Base-by-base conservation (phyloP, 345 rosid genomes). In the Rhizophora apiculata region DNA sequence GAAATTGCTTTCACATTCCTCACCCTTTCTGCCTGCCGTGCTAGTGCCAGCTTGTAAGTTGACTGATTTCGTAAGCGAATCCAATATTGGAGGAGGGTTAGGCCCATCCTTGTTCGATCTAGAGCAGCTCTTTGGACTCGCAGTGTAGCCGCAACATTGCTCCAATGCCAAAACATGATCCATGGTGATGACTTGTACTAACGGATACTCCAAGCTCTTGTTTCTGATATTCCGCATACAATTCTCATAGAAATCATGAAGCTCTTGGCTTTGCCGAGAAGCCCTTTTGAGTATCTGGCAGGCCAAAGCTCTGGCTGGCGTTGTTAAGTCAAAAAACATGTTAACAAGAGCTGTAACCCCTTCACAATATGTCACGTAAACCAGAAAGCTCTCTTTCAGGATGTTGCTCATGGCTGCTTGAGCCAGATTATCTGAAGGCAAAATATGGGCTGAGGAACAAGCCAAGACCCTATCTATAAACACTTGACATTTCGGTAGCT, bases 341-440 rank as follows among this genome's bases (percentile, higher is more conserved):
- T 88, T 80, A 34, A 79, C 61, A 13, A 89, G 88, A 55, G 82
- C 74, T 0, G 86, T 81, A 1, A 88, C 63, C 10, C 90, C 87
- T 74, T 88, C 93, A 9, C 79, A 60, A 43, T 80, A 84, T 3
- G 85, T 81, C 27, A 29, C 64, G 80, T 86, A 86, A 19, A 92
- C 96, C 76, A 85, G 93, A 81, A 92, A 89, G 82, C 96, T 92
- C 74, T 92, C 97, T 74, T 85, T 92, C 82, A 92, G 79, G 78
- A 85, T 86, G 75, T 83, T 86, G 61, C 80, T 73, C 72, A 85
- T 82, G 56, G 92, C 89, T 32, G 87, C 90, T 62, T 80, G 88
- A 69, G 82, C 88, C 56, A 87, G 74, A 62, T 78, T 77, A 62
- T 82, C 79, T 13, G 66, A 60, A 21, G 79, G 70, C 60, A 67